Evolutionary conservation across 1,284 basidiomycete species (phyloP), one percentile per base, ranked within the genome.

Genomic region (Leccinum pachyderme): DNA sequence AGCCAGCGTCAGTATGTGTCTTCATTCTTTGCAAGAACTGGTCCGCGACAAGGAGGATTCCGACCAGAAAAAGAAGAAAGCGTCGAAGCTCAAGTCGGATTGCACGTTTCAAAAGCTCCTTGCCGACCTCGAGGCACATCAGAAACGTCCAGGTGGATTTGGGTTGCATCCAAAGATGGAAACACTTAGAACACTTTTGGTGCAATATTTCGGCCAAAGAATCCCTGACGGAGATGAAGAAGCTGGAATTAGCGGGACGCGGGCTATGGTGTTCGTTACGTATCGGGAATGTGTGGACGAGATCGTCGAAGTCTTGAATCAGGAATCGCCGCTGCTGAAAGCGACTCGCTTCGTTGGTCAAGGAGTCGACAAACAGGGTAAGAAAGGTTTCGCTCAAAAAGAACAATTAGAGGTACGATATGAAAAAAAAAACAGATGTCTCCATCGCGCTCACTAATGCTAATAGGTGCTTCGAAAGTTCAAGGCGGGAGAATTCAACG

Each of bases 191-290:
- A 77, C 80, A 8, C 75, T 98, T 33, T 77, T 95, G 2, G 75
- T 95, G 7, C 82, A 91, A 37, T 89, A 97, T 69, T 96, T 98
- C 66, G 84, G 80, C 7, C 74, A 82, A 61, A 77, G 79, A 37
- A 73, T 84, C 48, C 74, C 80, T 35, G 80, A 78, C 5, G 71
- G 63, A 9, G 78, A 72, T 22, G 73, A 70, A 39, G 70, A 53
- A 7, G 52, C 2, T 22, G 49, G 28, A 27, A 11, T 7, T 27
- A 68, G 75, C 32, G 75, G 80, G 56, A 93, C 93, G 0, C 82
- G 89, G 57, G 91, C 89, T n/a, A 99, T 99, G 91, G 91, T 99
- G 2, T 99, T 99, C 67, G 92, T 91, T 56, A 89, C 89, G 5
- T 95, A 84, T 68, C 81, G 97, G 48, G 87, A 92, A 54, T 90